Percentiles rank a stretch among this genome's conserved stretches.
Evolutionary conservation across 495 filamentous ascomycete species (phyloP).

Genomic region (Penicillium dipodomyicola): DNA sequence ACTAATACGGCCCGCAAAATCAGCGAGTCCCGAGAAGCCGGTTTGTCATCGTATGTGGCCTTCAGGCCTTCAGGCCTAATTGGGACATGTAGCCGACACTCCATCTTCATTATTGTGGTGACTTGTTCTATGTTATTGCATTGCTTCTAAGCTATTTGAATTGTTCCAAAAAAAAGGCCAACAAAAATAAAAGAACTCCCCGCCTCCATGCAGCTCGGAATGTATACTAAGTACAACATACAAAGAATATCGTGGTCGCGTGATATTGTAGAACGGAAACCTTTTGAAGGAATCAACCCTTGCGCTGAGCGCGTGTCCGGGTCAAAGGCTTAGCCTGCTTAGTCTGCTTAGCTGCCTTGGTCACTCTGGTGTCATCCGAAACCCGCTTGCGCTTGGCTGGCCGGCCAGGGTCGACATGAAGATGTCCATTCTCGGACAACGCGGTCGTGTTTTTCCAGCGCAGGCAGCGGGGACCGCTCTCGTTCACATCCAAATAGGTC

Average conservation of each 20-base stretch:
- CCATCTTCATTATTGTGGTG: neutral
- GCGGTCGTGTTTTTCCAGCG: constrained; percentile 80
- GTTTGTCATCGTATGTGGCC: constrained; percentile 20
- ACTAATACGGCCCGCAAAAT: constrained; percentile 13
- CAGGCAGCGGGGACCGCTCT: constrained; percentile 63
- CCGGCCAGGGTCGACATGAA: constrained; percentile 74
- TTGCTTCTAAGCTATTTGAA: constrained; percentile 12
- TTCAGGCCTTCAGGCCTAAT: neutral
- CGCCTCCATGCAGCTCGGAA: constrained; percentile 21
- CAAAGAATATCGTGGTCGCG: constrained; percentile 12
- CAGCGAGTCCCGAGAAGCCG: constrained; percentile 24
- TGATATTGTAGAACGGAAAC: neutral
- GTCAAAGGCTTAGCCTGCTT: constrained; percentile 47
- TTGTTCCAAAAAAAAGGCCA: neutral
- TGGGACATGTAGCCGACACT: neutral
- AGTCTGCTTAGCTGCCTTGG: constrained; percentile 44
- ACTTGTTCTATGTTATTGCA: constrained; percentile 17
- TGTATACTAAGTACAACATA: constrained; percentile 23
- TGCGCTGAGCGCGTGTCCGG: constrained; percentile 49
- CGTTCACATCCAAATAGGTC: constrained; percentile 57
- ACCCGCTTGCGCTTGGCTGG: constrained; percentile 61
- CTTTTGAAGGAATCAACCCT: constrained; percentile 12
- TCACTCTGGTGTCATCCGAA: constrained; percentile 41
- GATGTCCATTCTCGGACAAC: constrained; percentile 71
- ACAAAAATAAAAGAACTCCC: constrained; percentile 8